These are phyloP conservation scores for Pichia exigua DNA, from an alignment of 805 yeast genomes.

Conservation along the genomic window DNA sequence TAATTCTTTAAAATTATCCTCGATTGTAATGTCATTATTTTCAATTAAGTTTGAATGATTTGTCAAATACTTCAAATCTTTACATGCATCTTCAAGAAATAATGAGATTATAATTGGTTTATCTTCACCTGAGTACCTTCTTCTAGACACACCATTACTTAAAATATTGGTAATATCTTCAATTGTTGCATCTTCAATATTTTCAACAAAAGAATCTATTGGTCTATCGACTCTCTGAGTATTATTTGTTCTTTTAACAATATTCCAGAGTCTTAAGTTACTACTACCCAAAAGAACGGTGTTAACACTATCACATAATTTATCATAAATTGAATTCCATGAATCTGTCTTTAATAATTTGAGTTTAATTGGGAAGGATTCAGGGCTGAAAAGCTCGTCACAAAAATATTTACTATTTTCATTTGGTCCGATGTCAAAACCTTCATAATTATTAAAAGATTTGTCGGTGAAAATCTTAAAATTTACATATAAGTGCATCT, in stretches of 20 bases:
- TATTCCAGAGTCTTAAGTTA: conserved; percentile 46
- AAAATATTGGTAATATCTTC: conserved; percentile 41
- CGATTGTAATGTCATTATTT: conserved; percentile 1
- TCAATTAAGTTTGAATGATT: conserved; percentile 14
- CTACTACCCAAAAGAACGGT: conserved; percentile 20
- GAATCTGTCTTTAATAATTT: conserved; percentile 52
- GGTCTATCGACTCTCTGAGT: conserved; percentile 57
- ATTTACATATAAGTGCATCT: conserved; percentile 55
- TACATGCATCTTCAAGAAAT: conserved; percentile 55
- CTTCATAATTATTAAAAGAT: conserved; percentile 53
- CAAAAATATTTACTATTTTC: conserved; percentile 36
- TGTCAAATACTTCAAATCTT: conserved; percentile 32
- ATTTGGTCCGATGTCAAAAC: conserved; percentile 73
- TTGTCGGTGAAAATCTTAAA: conserved; percentile 48
- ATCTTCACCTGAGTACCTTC: conserved; percentile 30
- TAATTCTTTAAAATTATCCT: conserved; percentile 9
- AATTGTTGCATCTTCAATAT: conserved; percentile 31
- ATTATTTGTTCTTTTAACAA: conserved; percentile 61
- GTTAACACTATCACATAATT: conserved; percentile 38
- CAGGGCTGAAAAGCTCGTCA: conserved; percentile 39
- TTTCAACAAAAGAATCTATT: conserved; percentile 23
- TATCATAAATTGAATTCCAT: conserved; percentile 41
- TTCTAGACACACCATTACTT: conserved; percentile 20
- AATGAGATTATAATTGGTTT: conserved; percentile 41
- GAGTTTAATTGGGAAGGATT: conserved; percentile 40